These are phyloP conservation scores for Xerocomus nothofagi DNA, from an alignment of 1,284 basidiomycete genomes.

Conservation along the genomic window DNA sequence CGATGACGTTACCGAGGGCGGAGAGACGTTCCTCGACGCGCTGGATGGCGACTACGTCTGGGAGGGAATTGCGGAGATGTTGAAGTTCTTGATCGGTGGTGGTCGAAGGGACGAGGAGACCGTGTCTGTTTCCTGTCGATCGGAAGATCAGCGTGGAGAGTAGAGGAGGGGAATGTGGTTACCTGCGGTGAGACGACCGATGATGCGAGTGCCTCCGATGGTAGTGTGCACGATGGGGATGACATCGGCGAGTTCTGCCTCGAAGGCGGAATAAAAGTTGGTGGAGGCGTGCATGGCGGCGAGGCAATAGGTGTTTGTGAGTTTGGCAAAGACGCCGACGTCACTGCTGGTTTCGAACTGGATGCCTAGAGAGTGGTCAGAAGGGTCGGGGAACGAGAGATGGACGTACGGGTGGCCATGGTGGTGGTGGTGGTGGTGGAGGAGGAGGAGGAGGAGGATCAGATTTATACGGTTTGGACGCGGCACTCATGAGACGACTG, in stretches of 20 bases:
- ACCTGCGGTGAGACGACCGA: constrained; percentile 94
- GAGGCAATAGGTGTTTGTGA: constrained; percentile 96
- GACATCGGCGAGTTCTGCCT: constrained; percentile 91
- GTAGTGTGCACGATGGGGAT: constrained; percentile 97
- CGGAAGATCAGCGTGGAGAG: background rate
- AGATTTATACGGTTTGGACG: background rate
- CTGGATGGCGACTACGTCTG: constrained; percentile 90
- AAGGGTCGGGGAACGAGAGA: background rate
- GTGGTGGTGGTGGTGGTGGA: no score
- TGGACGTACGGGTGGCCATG: constrained; percentile 68
- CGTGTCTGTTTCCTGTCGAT: constrained; percentile 83
- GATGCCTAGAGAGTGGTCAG: constrained; percentile 54
- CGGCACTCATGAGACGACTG: background rate
- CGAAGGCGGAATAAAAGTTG: constrained; percentile 98
- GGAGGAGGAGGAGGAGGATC: background rate
- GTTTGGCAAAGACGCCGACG: constrained; percentile 91
- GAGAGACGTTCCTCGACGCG: constrained; percentile 95
- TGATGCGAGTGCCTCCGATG: constrained; percentile 93
- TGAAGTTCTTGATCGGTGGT: constrained; percentile 99
- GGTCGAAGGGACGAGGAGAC: constrained; percentile 91
- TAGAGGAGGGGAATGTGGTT: constrained; percentile 2
- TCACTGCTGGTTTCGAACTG: constrained; percentile 98
- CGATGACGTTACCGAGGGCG: constrained; percentile 97
- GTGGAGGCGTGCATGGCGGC: constrained; percentile 92
- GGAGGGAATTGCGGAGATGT: constrained; percentile 95